Base-by-base conservation (phyloP, 148 eudicot species). In the Pharnaceum exiguum region DNA sequence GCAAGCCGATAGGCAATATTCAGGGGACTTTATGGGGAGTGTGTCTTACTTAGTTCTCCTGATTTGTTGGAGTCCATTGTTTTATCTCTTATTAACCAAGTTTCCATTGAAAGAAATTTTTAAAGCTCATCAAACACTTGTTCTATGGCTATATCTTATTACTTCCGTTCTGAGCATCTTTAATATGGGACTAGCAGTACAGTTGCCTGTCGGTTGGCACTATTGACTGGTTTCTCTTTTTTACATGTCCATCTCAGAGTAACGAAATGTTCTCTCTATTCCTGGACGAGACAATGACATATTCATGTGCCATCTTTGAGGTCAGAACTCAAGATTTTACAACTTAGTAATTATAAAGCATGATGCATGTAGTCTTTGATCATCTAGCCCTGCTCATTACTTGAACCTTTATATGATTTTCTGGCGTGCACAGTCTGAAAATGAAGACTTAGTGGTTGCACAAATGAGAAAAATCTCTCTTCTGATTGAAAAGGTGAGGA, bases 211-310 rank as follows among this genome's bases (percentile, higher is more conserved):
- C 19, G 13, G 48, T 44, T 15, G 21, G 48, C 22, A 7, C 6
- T 2, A 44, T 13, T 46, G 27, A 46, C 24, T 22, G 17, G 7
- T 18, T 0, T 46, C 9, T 22, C 10, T 15, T 7, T 62, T 19
- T 63, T 30, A 19, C 22, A 46, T 12, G 68, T 69, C 33, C 6
- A 68, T 67, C 44, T 2, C 79, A 94, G 99, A 89, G 95, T 63
- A 94, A 94, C 55, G 95, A 89, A 45, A 76, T 94, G 61, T 94
- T 94, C 70, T 74, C 89, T 18, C 85, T 94, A 37, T 94, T 89
- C 66, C 65, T 94, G 85, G 99, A 94, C 39, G 95, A 94, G 39
- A 86, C 99, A 51, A 94, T 94, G 96, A 86, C 89, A 47, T 94
- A 94, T 62, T 94, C 99, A 5, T 86, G 81, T 64, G 99, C 99